These are phyloP conservation scores for Leccinum fuscescens DNA, from an alignment of 1,284 basidiomycete genomes.

Conservation along the genomic window DNA sequence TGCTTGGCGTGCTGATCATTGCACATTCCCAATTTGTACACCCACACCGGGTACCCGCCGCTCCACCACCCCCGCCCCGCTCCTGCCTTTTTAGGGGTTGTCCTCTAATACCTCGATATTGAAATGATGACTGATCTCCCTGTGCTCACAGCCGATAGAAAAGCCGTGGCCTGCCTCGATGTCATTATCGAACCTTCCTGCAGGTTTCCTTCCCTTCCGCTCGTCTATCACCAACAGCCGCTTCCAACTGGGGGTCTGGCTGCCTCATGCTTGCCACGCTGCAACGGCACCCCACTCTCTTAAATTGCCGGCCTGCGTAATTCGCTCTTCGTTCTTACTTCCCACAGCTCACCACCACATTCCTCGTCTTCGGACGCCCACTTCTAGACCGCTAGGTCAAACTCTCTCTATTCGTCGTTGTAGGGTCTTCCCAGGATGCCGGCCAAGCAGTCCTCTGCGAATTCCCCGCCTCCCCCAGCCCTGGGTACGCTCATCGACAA, in stretches of 20 bases:
- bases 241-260: conserved; percentile 30
- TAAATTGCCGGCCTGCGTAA: conserved; percentile 37
- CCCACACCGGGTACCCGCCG: not conserved
- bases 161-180: conserved; percentile 21
- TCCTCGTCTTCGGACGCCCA: conserved; percentile 25
- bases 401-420: conserved; percentile 17
- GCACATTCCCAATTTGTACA: not conserved
- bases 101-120: conserved; percentile 25
- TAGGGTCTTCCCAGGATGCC: conserved; percentile 27
- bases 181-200: conserved; percentile 32
- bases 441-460: conserved; percentile 49
- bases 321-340: conserved; percentile 30
- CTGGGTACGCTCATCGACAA: conserved; percentile 80
- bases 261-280: conserved; percentile 65
- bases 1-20: conserved; percentile 22
- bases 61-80: conserved; percentile 13
- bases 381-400: conserved; percentile 29
- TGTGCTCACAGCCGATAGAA: conserved; percentile 31
- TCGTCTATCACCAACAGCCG: conserved; percentile 37
- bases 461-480: conserved; percentile 58
- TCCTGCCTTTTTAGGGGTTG: conserved; percentile 30
- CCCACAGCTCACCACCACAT: conserved; percentile 21
- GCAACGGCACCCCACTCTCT: conserved; percentile 48
- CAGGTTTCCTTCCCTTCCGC: conserved; percentile 28
- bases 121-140: conserved; percentile 35